phyloP scores from a whole-genome alignment of 805 yeast genomes.

The Metschnikowia orientalis region DNA sequence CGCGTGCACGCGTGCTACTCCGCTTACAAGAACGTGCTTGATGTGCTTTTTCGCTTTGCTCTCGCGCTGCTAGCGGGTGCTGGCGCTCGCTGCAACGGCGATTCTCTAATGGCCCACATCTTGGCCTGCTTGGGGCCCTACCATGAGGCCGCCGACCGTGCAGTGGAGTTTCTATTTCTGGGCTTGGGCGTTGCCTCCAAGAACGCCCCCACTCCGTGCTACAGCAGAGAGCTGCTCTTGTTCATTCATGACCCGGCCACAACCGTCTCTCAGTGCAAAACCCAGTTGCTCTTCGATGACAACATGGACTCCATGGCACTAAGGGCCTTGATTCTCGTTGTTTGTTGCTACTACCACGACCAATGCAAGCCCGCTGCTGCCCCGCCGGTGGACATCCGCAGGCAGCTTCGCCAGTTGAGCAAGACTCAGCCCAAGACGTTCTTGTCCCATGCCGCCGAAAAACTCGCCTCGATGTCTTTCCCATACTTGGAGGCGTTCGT shows the following conservation, averaged over 20 bases:
- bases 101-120: conserved; percentile 9
- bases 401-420: background rate
- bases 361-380: too few species aligned
- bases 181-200: conserved; percentile 22
- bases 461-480: conserved; percentile 4
- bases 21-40: conserved; percentile 20
- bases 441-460: conserved; percentile 1
- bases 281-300: conserved; percentile 17
- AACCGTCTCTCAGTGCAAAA: conserved; percentile 11
- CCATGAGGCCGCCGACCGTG: conserved; percentile 28
- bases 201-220: conserved; percentile 23
- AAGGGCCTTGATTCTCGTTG: conserved; percentile 16
- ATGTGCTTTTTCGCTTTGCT: conserved; percentile 20
- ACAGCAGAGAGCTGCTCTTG: conserved; percentile 23
- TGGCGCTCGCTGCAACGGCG: background rate
- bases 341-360: conserved; percentile 6
- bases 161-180: conserved; percentile 25
- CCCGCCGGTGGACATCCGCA: too few species aligned
- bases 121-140: conserved; percentile 22
- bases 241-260: conserved; percentile 19
- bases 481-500: conserved; percentile 6
- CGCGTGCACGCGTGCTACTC: conserved; percentile 23
- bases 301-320: conserved; percentile 26
- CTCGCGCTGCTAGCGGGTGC: conserved; percentile 3
- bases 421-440: background rate